Evolutionary conservation across 2,329 filamentous ascomycete genomes (phyloP), one percentile per base, ranked within the genome.

Genomic region (Xylariaceae sp.): DNA sequence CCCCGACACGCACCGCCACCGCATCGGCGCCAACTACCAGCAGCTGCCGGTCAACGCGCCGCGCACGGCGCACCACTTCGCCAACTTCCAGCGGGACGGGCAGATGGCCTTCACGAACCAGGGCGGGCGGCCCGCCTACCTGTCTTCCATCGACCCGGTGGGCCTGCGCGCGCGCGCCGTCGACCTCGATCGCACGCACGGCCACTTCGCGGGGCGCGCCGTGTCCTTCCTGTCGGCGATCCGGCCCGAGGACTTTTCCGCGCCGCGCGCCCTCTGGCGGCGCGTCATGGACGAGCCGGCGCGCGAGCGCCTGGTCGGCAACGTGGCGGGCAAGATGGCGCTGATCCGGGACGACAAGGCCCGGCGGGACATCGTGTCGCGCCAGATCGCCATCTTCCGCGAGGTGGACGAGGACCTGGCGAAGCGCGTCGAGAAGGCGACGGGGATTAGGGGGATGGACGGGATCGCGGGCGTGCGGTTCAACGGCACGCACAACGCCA

Each of bases 31-130:
- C 43, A 77, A 77, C 57, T 76, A 75, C 51, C 70, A 76, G 49
- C 72, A 76, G 49, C 55, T 77, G 2, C 72, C 72, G 1, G 65
- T 75, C 39, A 57, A 59, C 35, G 64, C 64, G 31, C 66, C 74
- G 2, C 65, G 63, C 56, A 64, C 51, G 60, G 64, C 63, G 59
- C 68, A 73, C 67, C 67, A 33, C 19, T 34, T 32, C 2, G 38
- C 80, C 45, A 82, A 82, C 43, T 83, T 77, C 65, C 80, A 86
- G 55, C 74, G 83, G 36, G 81, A 87, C 49, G 83, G 83, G 6
- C 51, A 55, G 37, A 87, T 87, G 80, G 72, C 77, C 37, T 65
- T 75, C 53, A 80, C 85, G 59, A 79, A 79, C 60, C 74, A 77
- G 45, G 74, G 74, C 21, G 61, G 63, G n/a, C 68, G 75, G 44